phyloP scores from a whole-genome alignment of 164 flowering plant genomes.

The Chimonanthus praecox region DNA sequence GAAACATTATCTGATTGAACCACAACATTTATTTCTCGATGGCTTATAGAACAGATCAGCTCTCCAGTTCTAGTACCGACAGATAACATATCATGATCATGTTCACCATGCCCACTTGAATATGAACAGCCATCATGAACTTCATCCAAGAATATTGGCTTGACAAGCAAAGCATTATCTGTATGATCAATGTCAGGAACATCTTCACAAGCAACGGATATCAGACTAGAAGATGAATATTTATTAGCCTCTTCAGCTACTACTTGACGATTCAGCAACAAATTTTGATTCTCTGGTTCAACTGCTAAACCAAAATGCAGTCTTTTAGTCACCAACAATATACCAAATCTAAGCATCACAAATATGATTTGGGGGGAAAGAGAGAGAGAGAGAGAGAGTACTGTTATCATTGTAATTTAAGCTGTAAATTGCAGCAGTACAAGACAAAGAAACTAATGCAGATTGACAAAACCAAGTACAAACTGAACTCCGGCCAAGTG shows the following conservation, averaged over 20 bases:
- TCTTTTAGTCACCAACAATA: conserved; percentile 1
- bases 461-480: background rate
- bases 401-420: background rate
- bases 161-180: background rate
- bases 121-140: background rate
- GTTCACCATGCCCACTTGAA: conserved; percentile 1
- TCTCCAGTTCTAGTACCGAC: conserved; percentile 5
- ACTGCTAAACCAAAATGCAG: background rate
- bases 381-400: background rate
- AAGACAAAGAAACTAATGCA: background rate
- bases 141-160: conserved; percentile 3
- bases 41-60: background rate
- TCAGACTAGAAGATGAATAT: background rate
- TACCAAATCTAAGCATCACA: background rate
- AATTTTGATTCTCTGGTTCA: conserved; percentile 8
- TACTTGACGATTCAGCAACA: background rate
- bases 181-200: background rate
- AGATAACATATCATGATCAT: background rate
- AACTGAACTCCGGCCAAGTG: background rate
- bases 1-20: conserved; percentile 6
- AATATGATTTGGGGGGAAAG: background rate
- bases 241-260: conserved; percentile 1
- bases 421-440: no score
- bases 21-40: conserved; percentile 4
- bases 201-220: background rate